A percentile compares a stretch with the other conserved stretches of the same genome.
Evolutionary conservation across 805 yeast genomes (phyloP).

Genomic region (Ogataea pini): DNA sequence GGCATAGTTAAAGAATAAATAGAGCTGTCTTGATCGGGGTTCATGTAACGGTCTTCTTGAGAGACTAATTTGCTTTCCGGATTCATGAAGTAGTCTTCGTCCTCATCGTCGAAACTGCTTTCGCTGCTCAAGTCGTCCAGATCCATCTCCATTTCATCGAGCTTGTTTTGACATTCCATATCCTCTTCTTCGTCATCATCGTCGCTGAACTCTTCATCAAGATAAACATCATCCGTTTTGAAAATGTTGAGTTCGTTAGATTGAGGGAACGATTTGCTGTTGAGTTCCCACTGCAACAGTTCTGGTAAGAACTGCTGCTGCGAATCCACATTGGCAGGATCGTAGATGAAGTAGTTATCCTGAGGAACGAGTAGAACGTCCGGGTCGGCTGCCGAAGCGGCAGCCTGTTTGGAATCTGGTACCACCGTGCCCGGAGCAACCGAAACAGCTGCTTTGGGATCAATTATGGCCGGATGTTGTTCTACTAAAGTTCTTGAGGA

Average conservation of each 20-base stretch:
- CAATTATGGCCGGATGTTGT: slow-evolving; percentile 12
- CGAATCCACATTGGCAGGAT: slow-evolving; percentile 24
- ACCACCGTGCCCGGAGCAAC: slow-evolving; percentile 6
- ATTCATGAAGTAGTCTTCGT: slow-evolving; percentile 24
- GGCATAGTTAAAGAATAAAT: slow-evolving; percentile 33
- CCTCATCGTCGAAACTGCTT: slow-evolving; percentile 27
- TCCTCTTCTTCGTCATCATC: slow-evolving; percentile 36
- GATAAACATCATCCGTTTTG: slow-evolving; percentile 32
- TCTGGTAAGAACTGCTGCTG: slow-evolving; percentile 32
- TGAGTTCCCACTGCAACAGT: slow-evolving; percentile 30
- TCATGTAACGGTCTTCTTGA: neutral
- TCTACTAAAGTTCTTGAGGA: neutral
- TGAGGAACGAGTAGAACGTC: slow-evolving; percentile 35
- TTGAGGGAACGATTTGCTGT: slow-evolving; percentile 31
- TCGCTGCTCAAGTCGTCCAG: slow-evolving; percentile 32
- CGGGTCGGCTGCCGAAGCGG: slow-evolving; percentile 15
- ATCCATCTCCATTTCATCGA: slow-evolving; percentile 36
- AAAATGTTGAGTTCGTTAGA: slow-evolving; percentile 36
- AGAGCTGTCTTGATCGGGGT: slow-evolving; percentile 20
- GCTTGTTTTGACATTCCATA: slow-evolving; percentile 25
- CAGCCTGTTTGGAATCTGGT: neutral
- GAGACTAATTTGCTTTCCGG: slow-evolving; percentile 4
- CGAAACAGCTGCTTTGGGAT: slow-evolving; percentile 18
- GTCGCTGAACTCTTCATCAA: slow-evolving; percentile 33
- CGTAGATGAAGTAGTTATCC: slow-evolving; percentile 31